These are phyloP conservation scores for Lactifluus piperatus DNA, from an alignment of 768 basidiomycete genomes.

Conservation along the genomic window DNA sequence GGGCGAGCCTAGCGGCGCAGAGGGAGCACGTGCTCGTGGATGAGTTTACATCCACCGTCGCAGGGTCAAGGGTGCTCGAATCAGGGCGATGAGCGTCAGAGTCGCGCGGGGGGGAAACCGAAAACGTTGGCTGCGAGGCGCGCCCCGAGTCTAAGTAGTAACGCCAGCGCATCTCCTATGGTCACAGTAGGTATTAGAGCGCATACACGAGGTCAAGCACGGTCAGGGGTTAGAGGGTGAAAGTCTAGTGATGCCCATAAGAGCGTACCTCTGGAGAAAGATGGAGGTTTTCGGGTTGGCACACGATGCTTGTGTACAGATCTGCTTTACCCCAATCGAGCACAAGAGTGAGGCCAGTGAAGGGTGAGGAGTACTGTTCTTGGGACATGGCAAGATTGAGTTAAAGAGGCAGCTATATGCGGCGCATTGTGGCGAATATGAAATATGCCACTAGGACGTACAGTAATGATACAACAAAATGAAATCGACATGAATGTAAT, in stretches of 20 bases:
- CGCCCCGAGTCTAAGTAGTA: conserved; percentile 1
- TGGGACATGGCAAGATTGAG: neutral
- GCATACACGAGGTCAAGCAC: neutral
- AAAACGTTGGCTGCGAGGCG: neutral
- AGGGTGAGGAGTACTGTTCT: neutral
- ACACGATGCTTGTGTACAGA: neutral
- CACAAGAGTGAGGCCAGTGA: too few species aligned
- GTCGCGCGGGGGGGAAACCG: too few species aligned
- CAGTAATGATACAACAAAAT: neutral
- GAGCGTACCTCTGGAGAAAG: neutral
- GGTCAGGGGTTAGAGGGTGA: neutral
- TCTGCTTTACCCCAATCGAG: neutral
- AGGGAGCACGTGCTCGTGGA: neutral
- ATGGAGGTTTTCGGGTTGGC: neutral
- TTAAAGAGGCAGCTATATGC: too few species aligned
- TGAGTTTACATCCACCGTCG: neutral
- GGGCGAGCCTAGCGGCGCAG: neutral
- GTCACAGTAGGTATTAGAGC: neutral
- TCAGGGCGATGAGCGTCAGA: neutral
- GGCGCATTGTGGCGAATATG: too few species aligned
- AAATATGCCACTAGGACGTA: neutral
- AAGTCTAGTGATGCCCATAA: neutral
- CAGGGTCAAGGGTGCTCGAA: neutral
- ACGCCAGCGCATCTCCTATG: neutral
- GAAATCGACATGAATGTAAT: neutral